phyloP scores from a whole-genome alignment of 352 stramenopile genomes.

The Globisporangium abappressorium region DNA sequence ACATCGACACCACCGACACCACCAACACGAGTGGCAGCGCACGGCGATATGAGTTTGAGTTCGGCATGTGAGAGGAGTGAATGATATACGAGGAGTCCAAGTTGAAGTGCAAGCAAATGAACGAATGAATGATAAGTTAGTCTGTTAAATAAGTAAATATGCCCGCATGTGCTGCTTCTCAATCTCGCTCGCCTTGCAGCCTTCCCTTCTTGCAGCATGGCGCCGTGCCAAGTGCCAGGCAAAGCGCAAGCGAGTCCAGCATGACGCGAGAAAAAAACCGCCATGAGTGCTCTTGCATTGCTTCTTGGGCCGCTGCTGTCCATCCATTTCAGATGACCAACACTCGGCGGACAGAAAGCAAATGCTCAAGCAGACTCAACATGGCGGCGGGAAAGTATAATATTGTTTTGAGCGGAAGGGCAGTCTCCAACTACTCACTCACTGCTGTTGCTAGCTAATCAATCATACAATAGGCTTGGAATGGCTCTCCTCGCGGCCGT shows the following conservation, averaged over 20 bases:
- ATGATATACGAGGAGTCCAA: not conserved
- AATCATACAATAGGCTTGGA: conserved; percentile 2
- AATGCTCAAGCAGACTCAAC: conserved; percentile 1
- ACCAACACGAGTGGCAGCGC: not conserved
- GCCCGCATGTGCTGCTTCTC: not conserved
- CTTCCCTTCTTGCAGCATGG: conserved; percentile 1
- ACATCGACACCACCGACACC: not conserved
- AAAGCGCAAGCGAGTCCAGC: not conserved
- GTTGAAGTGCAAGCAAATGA: not conserved
- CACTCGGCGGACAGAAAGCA: not conserved
- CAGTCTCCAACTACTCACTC: not conserved
- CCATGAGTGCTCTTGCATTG: conserved; percentile 13
- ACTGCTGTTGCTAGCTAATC: not conserved
- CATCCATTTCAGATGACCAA: conserved; percentile 6
- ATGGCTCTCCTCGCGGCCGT: not conserved
- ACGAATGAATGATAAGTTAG: not conserved
- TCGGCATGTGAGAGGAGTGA: not conserved
- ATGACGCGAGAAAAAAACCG: conserved; percentile 8
- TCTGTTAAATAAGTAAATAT: not conserved
- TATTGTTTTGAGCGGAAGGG: conserved; percentile 7
- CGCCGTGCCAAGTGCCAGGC: not conserved
- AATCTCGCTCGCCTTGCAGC: not conserved
- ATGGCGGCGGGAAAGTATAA: conserved; percentile 14
- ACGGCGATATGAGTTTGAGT: not conserved
- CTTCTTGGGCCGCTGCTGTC: not conserved